These are phyloP conservation scores for Hansenula sp. DNA, from an alignment of 1,139 yeast genomes.

Conservation along the genomic window DNA sequence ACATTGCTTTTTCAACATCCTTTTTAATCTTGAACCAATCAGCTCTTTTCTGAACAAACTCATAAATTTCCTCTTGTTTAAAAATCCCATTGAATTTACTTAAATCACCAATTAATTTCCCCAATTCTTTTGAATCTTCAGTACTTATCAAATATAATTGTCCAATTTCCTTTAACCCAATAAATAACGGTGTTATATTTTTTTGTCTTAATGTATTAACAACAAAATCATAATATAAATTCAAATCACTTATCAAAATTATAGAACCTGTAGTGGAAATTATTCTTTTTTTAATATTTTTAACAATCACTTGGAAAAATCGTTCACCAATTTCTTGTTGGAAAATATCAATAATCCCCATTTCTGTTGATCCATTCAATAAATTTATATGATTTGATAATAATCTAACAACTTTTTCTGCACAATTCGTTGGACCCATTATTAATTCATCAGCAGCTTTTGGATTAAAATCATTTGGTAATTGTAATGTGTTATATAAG, in stretches of 20 bases:
- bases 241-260: conserved; percentile 69
- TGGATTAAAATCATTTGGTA: conserved; percentile 52
- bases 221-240: conserved; percentile 71
- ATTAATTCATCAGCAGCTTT: conserved; percentile 19
- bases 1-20: conserved; percentile 92
- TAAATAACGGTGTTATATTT: conserved; percentile 70
- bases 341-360: conserved; percentile 83
- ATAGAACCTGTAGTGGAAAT: conserved; percentile 84
- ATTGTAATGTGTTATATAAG: conserved; percentile 44
- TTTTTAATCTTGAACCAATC: conserved; percentile 79
- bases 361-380: conserved; percentile 81
- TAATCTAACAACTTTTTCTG: conserved; percentile 55
- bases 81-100: conserved; percentile 86
- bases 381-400: conserved; percentile 72
- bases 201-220: conserved; percentile 58
- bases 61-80: conserved; percentile 89
- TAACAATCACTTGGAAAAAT: conserved; percentile 72
- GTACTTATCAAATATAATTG: conserved; percentile 76
- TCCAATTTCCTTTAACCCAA: conserved; percentile 79
- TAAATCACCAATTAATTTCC: conserved; percentile 77
- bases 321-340: conserved; percentile 93
- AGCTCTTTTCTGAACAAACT: conserved; percentile 80
- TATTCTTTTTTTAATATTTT: conserved; percentile 63
- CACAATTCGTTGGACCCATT: conserved; percentile 68
- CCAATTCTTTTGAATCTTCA: conserved; percentile 76